Base-by-base conservation (phyloP, 2,329 filamentous ascomycete genomes). In the Scopulariopsis brevicaulis region DNA sequence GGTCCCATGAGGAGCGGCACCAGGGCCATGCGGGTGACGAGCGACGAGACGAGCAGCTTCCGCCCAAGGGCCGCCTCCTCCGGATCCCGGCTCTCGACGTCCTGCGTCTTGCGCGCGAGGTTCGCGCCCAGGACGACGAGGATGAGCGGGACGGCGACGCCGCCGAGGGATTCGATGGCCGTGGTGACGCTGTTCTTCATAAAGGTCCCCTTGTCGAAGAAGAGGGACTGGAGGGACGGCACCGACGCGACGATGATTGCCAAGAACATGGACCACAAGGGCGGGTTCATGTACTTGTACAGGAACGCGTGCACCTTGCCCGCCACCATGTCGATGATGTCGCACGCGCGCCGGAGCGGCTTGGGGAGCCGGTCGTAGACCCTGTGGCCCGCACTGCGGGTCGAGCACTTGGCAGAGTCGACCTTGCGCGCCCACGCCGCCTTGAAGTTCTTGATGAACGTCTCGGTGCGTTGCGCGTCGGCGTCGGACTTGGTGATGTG, bases 211-310 rank as follows among this genome's bases (percentile, higher is more conserved):
- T 91, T 84, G 56, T 85, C 79, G 72, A 97, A 99, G 75, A 99
- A 96, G 20, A 94, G 74, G 48, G 79, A 77, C 70, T 99, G 93
- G 8, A 99, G 80, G 1, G 76, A 68, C 0, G 94, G 94, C 6
- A 96, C 82, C 0, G 91, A 96, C 2, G 94, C 94, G 6, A 99
- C 89, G 55, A 96, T 74, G 53, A 97, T 86, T n/a, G 94, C 90
- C 46, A 85, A 77, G 37, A 97, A 76, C 94, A 99, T 97, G 34
- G 94, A 92, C 91, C 92, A 97, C 28, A 99, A 84, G 1, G 94
- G 94, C 50, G 94, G 93, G 72, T 97, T 97, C 93, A 99, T 97
- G 70, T 96, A 96, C 54, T 89, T 87, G 88, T 89, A 94, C 14
- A 92, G 69, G 56, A 91, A 91, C 54, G 73, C 73, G 63, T 82